Conservation (phyloP, 2,329 filamentous ascomycete species). For the Colletotrichum liaoningense region DNA sequence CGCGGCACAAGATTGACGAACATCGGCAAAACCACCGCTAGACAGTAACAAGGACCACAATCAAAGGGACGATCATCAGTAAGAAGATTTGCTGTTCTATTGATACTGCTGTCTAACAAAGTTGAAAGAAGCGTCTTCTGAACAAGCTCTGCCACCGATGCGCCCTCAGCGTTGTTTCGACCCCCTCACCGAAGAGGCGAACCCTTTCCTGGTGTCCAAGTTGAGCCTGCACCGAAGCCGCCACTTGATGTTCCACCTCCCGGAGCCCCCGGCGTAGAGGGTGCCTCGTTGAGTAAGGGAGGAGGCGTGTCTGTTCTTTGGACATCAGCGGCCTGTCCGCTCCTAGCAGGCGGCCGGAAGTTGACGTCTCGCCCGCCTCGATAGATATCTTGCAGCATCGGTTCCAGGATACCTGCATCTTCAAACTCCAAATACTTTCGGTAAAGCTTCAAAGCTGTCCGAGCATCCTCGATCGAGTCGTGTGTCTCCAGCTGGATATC, state of each 20-base stretch:
- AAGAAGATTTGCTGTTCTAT: neutral
- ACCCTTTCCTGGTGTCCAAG: slow-evolving; percentile 59
- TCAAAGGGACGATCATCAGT: neutral
- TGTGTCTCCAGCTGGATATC: slow-evolving; percentile 94
- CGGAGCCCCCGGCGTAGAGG: slow-evolving; percentile 56
- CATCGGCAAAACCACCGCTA: neutral
- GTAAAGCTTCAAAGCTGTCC: slow-evolving; percentile 89
- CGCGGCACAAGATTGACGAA: neutral
- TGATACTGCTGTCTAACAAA: neutral
- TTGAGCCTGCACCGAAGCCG: slow-evolving; percentile 51
- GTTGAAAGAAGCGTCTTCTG: neutral
- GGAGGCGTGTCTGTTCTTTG: slow-evolving; percentile 67
- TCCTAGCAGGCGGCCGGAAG: slow-evolving; percentile 63
- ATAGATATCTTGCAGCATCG: slow-evolving; percentile 90
- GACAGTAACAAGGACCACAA: neutral
- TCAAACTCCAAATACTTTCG: slow-evolving; percentile 90
- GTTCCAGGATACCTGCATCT: slow-evolving; percentile 84
- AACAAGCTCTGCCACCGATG: neutral
- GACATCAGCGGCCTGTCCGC: slow-evolving; percentile 50
- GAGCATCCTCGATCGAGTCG: slow-evolving; percentile 94
- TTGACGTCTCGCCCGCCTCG: slow-evolving; percentile 59
- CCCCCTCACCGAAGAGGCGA: slow-evolving; percentile 23
- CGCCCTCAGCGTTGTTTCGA: neutral
- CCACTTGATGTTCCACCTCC: slow-evolving; percentile 47
- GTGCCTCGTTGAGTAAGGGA: slow-evolving; percentile 50